Evolutionary conservation across 2,329 filamentous ascomycete species (phyloP), one percentile per base, ranked within the genome.

Genomic region (Eurotiales sp.): DNA sequence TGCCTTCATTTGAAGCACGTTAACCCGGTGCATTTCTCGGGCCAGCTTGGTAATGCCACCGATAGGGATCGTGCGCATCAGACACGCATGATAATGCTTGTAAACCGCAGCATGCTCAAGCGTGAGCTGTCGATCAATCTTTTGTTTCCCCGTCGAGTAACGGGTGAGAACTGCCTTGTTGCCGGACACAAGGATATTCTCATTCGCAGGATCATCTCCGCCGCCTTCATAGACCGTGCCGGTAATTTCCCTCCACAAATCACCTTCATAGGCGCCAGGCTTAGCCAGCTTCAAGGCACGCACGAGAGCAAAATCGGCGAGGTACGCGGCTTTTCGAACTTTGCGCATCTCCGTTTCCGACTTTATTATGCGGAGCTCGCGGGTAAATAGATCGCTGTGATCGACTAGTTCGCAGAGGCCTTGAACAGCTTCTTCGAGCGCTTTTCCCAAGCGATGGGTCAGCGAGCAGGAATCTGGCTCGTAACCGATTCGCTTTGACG

Each of bases 391-490:
- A 43, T 60, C 53, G 54, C 62, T 66, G 37, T 64, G 60, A 30
- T 64, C 62, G 10, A 67, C 59, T 2, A 67, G 51, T 1, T 59
- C 64, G 30, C 63, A 66, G 15, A 62, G 15, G 1, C 56, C 65
- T 4, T 52, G 42, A 32, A 72, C 69, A 1, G 72, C 71, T 36
- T 22, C 23, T 36, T 50, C 46, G 17, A 50, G 63, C 12, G 64
- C 56, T 14, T 62, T 59, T 27, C 66, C 61, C 2, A 75, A 58
- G 19, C 65, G 63, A 21, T 64, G 61, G 15, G 64, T 66, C 41
- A 75, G 57, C 15, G 62, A 59, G 50, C 64, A 62, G 10, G 72
- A 73, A 53, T 76, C 70, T 8, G 61, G 60, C 32, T 66, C 63
- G 47, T 66, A 66, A 29, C 64, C 64, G 27, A 66, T 64, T 25